Percentiles rank a stretch among this genome's conserved stretches.
Conservation (phyloP, 768 basidiomycete species). For the Hericium alpestre region DNA sequence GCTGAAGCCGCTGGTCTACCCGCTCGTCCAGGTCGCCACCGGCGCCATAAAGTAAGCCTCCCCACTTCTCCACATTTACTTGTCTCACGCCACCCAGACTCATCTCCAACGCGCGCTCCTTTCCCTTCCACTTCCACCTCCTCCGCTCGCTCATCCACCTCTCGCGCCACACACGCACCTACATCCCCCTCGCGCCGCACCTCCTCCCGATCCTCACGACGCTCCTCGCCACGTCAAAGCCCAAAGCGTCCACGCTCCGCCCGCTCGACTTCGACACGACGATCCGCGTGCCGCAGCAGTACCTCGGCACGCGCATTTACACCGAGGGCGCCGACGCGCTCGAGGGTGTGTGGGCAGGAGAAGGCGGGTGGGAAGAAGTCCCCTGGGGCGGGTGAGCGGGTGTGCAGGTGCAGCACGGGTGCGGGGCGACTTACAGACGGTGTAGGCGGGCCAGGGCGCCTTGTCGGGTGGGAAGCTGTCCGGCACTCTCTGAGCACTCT, state of each 20-base stretch:
- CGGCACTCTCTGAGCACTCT: background rate
- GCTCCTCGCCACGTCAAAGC: slow-evolving; percentile 54
- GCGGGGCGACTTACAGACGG: slow-evolving; percentile 9
- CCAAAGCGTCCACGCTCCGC: slow-evolving; percentile 76
- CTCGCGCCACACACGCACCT: slow-evolving; percentile 71
- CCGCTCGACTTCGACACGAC: slow-evolving; percentile 83
- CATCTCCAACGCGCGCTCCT: slow-evolving; percentile 81
- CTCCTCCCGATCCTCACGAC: slow-evolving; percentile 80
- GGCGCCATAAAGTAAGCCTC: slow-evolving; percentile 79
- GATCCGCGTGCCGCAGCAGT: slow-evolving; percentile 81
- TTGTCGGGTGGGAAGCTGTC: slow-evolving; percentile 12
- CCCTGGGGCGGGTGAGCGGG: slow-evolving; percentile 18
- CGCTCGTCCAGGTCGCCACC: slow-evolving; percentile 86
- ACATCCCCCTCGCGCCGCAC: slow-evolving; percentile 80
- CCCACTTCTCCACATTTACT: background rate
- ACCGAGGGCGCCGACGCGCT: slow-evolving; percentile 56
- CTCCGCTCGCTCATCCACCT: slow-evolving; percentile 81
- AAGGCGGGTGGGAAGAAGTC: slow-evolving; percentile 37
- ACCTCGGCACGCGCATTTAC: slow-evolving; percentile 81
- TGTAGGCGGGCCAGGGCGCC: slow-evolving; percentile 13
- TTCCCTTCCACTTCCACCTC: slow-evolving; percentile 91
- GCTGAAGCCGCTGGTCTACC: slow-evolving; percentile 84
- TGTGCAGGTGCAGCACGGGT: too few species aligned
- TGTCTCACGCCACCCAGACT: slow-evolving; percentile 39
- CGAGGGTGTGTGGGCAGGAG: slow-evolving; percentile 32